A percentile compares a stretch with the other conserved stretches of the same genome.
Conservation (phyloP, 2,329 filamentous ascomycete genomes). For the Exophiala bonariae region DNA sequence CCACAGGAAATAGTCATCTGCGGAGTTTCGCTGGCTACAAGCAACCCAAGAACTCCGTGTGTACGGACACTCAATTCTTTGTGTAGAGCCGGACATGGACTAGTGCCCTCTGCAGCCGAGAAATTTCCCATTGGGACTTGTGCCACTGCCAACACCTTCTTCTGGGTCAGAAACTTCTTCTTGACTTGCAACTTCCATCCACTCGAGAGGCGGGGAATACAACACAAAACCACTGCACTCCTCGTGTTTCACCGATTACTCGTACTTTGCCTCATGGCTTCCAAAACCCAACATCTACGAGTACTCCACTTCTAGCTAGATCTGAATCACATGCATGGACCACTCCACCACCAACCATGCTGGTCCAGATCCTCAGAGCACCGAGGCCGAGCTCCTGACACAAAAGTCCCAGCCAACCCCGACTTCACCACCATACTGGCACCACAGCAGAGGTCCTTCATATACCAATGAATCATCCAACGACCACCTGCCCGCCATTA, state of each 20-base stretch:
- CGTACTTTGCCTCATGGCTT: background rate
- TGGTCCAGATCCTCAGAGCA: conserved; percentile 5
- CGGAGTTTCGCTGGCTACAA: no score
- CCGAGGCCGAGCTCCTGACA: conserved; percentile 1
- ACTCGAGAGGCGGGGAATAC: no score
- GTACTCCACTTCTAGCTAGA: background rate
- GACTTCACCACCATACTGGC: conserved; percentile 45
- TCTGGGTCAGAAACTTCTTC: no score
- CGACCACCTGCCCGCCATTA: conserved; percentile 51
- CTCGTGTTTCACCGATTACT: no score
- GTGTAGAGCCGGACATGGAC: no score
- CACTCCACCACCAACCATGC: conserved; percentile 6
- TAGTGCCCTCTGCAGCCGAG: background rate
- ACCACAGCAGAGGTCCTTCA: conserved; percentile 42
- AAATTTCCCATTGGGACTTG: background rate
- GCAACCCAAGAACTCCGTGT: background rate
- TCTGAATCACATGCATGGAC: conserved; percentile 20
- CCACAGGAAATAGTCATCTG: no score
- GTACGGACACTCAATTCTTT: no score
- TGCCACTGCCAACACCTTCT: no score
- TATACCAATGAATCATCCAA: conserved; percentile 41
- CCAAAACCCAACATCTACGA: background rate
- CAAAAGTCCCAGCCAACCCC: conserved; percentile 1
- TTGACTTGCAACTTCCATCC: no score
- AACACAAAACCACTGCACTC: no score